Evolutionary conservation across 495 filamentous ascomycete genomes (phyloP).

Genomic region (Podospora appendiculata): DNA sequence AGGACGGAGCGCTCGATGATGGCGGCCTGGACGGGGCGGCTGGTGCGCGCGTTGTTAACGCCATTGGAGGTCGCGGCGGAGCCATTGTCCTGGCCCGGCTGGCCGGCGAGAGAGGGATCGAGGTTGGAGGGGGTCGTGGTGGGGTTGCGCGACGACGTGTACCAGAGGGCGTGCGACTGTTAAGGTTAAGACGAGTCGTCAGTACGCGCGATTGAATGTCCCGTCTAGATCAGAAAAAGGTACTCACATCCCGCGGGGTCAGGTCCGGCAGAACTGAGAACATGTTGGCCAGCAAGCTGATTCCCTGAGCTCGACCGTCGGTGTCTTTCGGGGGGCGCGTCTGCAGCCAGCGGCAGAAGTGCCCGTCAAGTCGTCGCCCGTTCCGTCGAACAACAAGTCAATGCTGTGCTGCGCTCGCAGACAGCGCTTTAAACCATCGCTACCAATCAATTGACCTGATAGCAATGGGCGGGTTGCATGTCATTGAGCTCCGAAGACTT

Average conservation of each 20-base stretch:
- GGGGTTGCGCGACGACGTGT: slow-evolving; percentile 48
- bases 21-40: slow-evolving; percentile 10
- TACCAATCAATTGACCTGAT: too few species aligned
- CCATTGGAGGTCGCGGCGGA: not conserved
- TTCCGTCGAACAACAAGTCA: too few species aligned
- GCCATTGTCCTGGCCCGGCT: not conserved
- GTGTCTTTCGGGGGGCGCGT: too few species aligned
- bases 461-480: too few species aligned
- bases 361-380: too few species aligned
- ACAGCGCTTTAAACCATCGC: too few species aligned
- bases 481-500: too few species aligned
- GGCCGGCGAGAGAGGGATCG: slow-evolving; percentile 24
- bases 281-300: slow-evolving; percentile 30
- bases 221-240: not conserved
- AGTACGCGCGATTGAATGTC: too few species aligned
- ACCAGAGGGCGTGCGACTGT: slow-evolving; percentile 66
- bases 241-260: slow-evolving; percentile 61
- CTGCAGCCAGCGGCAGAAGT: too few species aligned
- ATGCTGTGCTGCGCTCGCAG: too few species aligned
- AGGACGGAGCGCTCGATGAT: slow-evolving; percentile 44
- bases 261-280: slow-evolving; percentile 66
- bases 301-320: not conserved
- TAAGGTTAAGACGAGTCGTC: not conserved
- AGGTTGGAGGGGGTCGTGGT: slow-evolving; percentile 19
- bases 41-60: slow-evolving; percentile 11